Evolutionary conservation across 1,284 basidiomycete genomes (phyloP).

Genomic region (Meripilus lineatus): DNA sequence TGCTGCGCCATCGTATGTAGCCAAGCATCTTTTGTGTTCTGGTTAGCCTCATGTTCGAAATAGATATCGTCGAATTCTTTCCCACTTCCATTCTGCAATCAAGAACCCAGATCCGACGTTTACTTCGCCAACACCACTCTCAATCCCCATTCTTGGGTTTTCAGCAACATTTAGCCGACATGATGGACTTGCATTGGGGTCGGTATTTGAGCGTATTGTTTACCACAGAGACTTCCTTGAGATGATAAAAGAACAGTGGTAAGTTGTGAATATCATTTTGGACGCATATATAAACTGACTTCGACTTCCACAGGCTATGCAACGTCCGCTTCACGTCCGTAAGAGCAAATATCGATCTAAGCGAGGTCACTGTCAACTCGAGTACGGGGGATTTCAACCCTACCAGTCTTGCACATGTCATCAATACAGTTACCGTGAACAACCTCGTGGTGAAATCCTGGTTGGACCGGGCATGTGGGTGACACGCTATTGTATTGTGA

Average conservation of each 20-base stretch:
- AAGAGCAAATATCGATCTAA: conserved; percentile 67
- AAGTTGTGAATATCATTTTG: no score
- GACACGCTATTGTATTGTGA: conserved; percentile 3
- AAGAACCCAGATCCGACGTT: conserved; percentile 43
- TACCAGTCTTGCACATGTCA: conserved; percentile 68
- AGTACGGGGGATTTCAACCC: conserved; percentile 77
- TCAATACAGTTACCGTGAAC: conserved; percentile 78
- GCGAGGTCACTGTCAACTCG: conserved; percentile 58
- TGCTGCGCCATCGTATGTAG: conserved; percentile 77
- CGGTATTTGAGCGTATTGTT: conserved; percentile 88
- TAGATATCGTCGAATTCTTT: conserved; percentile 76
- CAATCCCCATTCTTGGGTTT: conserved; percentile 88
- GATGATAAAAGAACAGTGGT: conserved; percentile 95
- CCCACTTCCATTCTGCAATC: conserved; percentile 67
- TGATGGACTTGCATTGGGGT: conserved; percentile 85
- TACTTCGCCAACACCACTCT: conserved; percentile 32
- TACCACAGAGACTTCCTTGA: conserved; percentile 91
- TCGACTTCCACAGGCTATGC: conserved; percentile 61
- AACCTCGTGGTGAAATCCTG: conserved; percentile 75
- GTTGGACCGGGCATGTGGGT: conserved; percentile 72
- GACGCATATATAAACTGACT: background rate
- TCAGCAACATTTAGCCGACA: conserved; percentile 93
- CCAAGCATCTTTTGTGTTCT: conserved; percentile 5
- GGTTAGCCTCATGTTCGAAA: conserved; percentile 1
- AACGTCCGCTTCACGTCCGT: conserved; percentile 82